Percentiles rank a stretch among this genome's conserved stretches.
These are phyloP conservation scores for Hericium alpestre DNA, from an alignment of 768 basidiomycete genomes.

Conservation along the genomic window DNA sequence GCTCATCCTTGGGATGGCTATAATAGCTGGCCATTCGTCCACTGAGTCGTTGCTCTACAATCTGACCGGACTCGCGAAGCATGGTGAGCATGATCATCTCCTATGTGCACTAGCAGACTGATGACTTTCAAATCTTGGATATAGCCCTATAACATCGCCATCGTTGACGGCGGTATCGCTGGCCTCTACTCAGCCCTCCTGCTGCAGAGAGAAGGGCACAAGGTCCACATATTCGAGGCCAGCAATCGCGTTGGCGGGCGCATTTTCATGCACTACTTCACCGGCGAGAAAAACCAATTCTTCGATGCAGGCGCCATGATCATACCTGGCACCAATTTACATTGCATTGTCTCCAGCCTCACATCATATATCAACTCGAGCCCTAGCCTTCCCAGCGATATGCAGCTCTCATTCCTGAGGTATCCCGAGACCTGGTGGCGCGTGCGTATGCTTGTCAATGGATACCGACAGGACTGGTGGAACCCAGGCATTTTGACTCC, in stretches of 20 bases:
- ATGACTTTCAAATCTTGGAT: not conserved
- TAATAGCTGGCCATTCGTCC: no score
- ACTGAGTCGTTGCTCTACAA: no score
- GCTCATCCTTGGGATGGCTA: no score
- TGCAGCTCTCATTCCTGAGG: conserved; percentile 6
- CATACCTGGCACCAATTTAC: conserved; percentile 6
- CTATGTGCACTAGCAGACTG: no score
- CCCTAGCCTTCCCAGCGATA: conserved; percentile 3
- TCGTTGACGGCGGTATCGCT: conserved; percentile 10
- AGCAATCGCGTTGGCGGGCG: conserved; percentile 11
- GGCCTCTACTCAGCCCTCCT: conserved; percentile 11
- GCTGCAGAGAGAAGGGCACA: conserved; percentile 8
- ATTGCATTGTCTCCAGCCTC: conserved; percentile 7
- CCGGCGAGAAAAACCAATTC: conserved; percentile 10
- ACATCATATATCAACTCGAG: conserved; percentile 1
- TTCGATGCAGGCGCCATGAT: conserved; percentile 14
- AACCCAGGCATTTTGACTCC: conserved; percentile 5
- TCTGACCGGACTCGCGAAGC: no score
- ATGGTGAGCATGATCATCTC: no score
- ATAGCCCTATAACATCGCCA: not conserved
- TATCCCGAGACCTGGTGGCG: conserved; percentile 6
- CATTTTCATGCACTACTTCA: conserved; percentile 10
- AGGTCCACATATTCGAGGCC: conserved; percentile 10
- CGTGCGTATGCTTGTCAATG: conserved; percentile 9
- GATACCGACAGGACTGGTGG: not conserved